Percentiles rank a stretch among this genome's conserved stretches.
Evolutionary conservation across 2,329 filamentous ascomycete species (phyloP).

Genomic region (Colletotrichum higginsianum): DNA sequence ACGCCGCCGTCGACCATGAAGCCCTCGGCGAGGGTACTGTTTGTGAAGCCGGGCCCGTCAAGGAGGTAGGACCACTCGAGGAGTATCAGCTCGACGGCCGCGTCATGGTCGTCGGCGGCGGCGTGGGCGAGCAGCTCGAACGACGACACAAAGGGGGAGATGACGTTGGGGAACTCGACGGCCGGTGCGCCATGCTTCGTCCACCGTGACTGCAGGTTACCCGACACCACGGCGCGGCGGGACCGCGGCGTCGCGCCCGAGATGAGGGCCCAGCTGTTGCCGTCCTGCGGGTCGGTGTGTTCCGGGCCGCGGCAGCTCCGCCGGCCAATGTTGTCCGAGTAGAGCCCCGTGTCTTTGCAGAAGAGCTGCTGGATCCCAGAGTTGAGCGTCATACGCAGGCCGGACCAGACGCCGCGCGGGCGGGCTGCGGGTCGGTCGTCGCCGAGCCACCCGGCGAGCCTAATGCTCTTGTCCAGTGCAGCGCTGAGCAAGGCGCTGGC

Average conservation of each 20-base stretch:
- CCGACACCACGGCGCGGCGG: constrained; percentile 48
- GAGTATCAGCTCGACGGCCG: constrained; percentile 59
- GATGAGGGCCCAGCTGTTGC: constrained; percentile 63
- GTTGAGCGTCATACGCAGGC: constrained; percentile 40
- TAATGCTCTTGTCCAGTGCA: constrained; percentile 63
- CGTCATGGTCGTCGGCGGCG: constrained; percentile 52
- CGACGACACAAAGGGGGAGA: constrained; percentile 54
- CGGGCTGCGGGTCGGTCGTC: constrained; percentile 46
- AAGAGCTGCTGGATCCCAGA: constrained; percentile 46
- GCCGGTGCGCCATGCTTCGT: constrained; percentile 61
- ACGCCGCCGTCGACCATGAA: constrained; percentile 55
- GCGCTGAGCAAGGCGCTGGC: constrained; percentile 68
- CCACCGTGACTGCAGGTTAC: constrained; percentile 58
- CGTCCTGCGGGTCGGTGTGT: constrained; percentile 65
- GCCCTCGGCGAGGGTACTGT: constrained; percentile 59
- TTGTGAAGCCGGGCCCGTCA: constrained; percentile 56
- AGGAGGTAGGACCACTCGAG: constrained; percentile 58
- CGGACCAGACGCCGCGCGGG: constrained; percentile 41
- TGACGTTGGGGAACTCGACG: constrained; percentile 55
- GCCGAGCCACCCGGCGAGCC: constrained; percentile 61
- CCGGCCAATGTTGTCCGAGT: constrained; percentile 61
- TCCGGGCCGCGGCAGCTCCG: constrained; percentile 50
- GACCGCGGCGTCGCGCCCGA: constrained; percentile 45
- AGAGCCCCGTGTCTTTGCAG: constrained; percentile 51
- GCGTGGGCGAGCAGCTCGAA: constrained; percentile 56